Evolutionary conservation across 106 monocot species (phyloP).

Genomic region (Alisma plantagoaquatica): DNA sequence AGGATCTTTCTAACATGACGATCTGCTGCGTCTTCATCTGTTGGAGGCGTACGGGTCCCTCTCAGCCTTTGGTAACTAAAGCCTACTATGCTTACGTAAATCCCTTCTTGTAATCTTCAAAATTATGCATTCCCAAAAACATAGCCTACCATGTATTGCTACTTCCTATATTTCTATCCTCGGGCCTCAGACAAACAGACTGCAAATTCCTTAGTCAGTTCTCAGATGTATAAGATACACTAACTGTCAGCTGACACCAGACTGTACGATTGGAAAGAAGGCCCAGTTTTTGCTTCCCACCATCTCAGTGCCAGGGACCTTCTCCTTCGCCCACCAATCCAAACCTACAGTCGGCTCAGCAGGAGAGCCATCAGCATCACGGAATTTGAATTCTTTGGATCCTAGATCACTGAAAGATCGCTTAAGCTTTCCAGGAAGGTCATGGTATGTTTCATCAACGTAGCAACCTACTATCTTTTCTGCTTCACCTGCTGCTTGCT

Average conservation of each 20-base stretch:
- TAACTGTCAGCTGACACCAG: slow-evolving; percentile 33
- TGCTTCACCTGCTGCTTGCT: slow-evolving; percentile 1
- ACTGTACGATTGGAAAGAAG: slow-evolving; percentile 49
- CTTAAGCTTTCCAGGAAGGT: slow-evolving; percentile 25
- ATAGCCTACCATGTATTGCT: too few relatives aligned
- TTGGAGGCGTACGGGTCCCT: too few relatives aligned
- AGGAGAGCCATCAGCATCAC: slow-evolving; percentile 25
- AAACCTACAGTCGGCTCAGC: slow-evolving; percentile 5
- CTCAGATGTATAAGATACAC: too few relatives aligned
- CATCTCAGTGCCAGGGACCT: slow-evolving; percentile 12
- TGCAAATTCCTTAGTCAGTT: too few relatives aligned
- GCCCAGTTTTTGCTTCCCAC: slow-evolving; percentile 35
- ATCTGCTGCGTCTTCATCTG: too few relatives aligned
- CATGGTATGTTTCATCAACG: slow-evolving; percentile 37
- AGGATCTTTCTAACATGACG: too few relatives aligned
- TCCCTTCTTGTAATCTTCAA: too few relatives aligned
- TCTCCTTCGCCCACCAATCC: slow-evolving; percentile 48
- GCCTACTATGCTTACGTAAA: too few relatives aligned
- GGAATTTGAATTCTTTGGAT: slow-evolving; percentile 51
- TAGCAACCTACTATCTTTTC: neutral
- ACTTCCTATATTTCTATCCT: too few relatives aligned
- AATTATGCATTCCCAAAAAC: too few relatives aligned
- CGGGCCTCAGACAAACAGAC: too few relatives aligned
- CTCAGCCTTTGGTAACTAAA: too few relatives aligned
- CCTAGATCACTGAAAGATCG: slow-evolving; percentile 16